Conservation (phyloP, 2,329 filamentous ascomycete genomes). For the Davidsoniella neocaledoniae region DNA sequence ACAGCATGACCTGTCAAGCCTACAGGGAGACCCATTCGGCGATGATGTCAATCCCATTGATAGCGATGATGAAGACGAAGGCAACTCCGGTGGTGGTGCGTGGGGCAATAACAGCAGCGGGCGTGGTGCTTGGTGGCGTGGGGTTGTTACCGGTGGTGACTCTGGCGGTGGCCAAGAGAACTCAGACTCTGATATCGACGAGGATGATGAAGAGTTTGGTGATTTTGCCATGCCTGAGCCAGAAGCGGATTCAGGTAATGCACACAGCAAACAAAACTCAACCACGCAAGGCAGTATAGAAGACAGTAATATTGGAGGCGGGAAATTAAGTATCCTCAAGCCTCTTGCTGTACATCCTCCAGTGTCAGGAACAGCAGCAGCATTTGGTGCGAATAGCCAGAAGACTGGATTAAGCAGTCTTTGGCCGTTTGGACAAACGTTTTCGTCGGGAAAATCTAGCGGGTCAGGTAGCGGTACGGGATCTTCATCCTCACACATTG, state of each 20-base stretch:
- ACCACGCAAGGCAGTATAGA: neutral
- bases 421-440: conserved; percentile 35
- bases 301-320: conserved; percentile 14
- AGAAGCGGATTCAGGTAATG: conserved; percentile 15
- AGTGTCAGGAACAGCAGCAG: conserved; percentile 19
- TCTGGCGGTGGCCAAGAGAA: conserved; percentile 26
- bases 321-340: conserved; percentile 32
- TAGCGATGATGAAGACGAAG: conserved; percentile 26
- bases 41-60: conserved; percentile 39
- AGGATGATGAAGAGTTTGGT: conserved; percentile 46
- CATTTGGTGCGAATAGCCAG: conserved; percentile 10
- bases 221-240: conserved; percentile 51
- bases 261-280: neutral
- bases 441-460: neutral
- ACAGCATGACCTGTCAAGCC: neutral
- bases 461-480: neutral
- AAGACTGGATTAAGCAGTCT: conserved; percentile 31
- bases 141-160: conserved; percentile 18
- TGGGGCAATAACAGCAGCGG: conserved; percentile 16
- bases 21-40: conserved; percentile 33
- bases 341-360: conserved; percentile 37
- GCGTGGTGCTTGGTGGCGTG: conserved; percentile 34
- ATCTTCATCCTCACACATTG: conserved; percentile 2
- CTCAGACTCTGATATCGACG: conserved; percentile 32
- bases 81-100: conserved; percentile 16